Percentiles rank a stretch among this genome's conserved stretches.
phyloP scores from a whole-genome alignment of 768 basidiomycete genomes.

The Serendipita sp. region DNA sequence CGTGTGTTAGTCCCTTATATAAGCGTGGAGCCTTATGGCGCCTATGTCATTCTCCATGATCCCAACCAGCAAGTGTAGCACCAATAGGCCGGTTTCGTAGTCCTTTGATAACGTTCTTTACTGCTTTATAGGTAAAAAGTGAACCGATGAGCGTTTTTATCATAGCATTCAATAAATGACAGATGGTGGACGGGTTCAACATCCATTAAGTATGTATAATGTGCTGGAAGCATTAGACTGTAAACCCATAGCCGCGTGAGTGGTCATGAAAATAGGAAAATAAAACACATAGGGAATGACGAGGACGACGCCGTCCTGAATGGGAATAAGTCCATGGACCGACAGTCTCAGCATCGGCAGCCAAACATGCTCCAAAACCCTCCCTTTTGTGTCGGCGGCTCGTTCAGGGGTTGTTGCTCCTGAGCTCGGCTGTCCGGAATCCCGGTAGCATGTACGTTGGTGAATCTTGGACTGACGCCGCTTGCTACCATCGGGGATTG shows the following conservation, averaged over 20 bases:
- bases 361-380: conserved; percentile 60
- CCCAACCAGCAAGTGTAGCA: no score
- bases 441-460: conserved; percentile 4
- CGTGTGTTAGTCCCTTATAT: no score
- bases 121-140: neutral
- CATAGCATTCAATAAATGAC: neutral
- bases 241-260: neutral
- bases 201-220: neutral
- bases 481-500: conserved; percentile 69
- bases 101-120: no score
- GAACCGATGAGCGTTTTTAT: neutral
- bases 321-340: neutral
- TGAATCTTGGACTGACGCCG: conserved; percentile 11
- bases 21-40: no score
- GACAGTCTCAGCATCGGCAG: conserved; percentile 25
- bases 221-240: neutral
- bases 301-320: no score
- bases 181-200: neutral
- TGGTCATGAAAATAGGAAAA: neutral
- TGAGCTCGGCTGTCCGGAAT: conserved; percentile 1
- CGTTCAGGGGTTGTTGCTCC: neutral
- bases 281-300: no score
- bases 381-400: conserved; percentile 17
- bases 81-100: no score
- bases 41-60: no score